phyloP scores from a whole-genome alignment of 2,329 filamentous ascomycete species.

The Nothophoma quercina region DNA sequence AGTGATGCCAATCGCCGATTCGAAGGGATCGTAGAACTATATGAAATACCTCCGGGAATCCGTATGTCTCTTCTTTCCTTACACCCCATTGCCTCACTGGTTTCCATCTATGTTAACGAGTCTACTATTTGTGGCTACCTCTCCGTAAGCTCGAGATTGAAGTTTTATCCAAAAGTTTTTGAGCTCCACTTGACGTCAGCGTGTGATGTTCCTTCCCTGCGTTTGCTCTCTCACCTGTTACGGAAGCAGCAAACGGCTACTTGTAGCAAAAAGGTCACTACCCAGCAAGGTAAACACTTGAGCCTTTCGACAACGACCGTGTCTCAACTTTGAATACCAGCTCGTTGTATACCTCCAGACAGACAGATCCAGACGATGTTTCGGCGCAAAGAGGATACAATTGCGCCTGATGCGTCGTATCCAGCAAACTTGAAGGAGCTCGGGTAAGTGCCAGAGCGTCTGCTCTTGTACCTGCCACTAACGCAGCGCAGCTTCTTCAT shows the following conservation, averaged over 20 bases:
- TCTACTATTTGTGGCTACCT: too few relatives aligned
- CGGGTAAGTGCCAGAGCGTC: slow-evolving; percentile 64
- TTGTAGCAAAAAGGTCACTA: neutral
- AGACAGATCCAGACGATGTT: slow-evolving; percentile 68
- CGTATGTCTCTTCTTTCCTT: too few relatives aligned
- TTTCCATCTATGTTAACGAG: too few relatives aligned
- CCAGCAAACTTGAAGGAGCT: slow-evolving; percentile 71
- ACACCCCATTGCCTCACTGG: too few relatives aligned
- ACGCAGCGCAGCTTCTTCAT: slow-evolving; percentile 72
- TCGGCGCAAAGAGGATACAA: slow-evolving; percentile 69
- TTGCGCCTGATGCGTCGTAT: slow-evolving; percentile 73
- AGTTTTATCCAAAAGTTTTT: neutral
- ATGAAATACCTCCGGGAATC: too few relatives aligned
- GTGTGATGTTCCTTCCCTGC: slow-evolving; percentile 17
- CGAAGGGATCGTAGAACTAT: too few relatives aligned
- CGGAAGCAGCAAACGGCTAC: slow-evolving; percentile 19
- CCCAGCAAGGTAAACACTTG: neutral
- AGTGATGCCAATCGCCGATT: too few relatives aligned
- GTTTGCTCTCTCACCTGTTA: slow-evolving; percentile 26
- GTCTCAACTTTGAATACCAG: neutral
- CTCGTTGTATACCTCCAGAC: neutral
- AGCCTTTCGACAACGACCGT: neutral
- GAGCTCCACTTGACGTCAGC: slow-evolving; percentile 11
- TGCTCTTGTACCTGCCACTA: neutral
- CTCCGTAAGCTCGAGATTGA: too few relatives aligned